A percentile compares a stretch with the other conserved stretches of the same genome.
Conservation (phyloP, 306 rosid genomes). For the Rubus parviflorus region DNA sequence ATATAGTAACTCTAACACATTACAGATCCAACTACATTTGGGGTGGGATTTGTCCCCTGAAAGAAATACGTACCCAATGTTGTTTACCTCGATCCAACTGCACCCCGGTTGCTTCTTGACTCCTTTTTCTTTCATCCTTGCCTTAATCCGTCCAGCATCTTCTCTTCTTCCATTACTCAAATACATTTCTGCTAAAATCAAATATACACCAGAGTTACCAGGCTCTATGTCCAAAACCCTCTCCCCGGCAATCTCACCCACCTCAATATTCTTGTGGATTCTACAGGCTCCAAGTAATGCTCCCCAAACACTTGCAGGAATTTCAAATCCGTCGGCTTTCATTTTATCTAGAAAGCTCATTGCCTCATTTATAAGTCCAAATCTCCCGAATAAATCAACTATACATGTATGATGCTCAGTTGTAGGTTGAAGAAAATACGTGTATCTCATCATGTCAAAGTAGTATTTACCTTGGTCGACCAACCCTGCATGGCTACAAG, state of each 20-base stretch:
- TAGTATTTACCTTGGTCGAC: slow-evolving; percentile 41
- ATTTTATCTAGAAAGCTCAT: slow-evolving; percentile 34
- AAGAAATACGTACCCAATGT: slow-evolving; percentile 43
- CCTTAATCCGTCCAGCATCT: slow-evolving; percentile 42
- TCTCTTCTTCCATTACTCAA: slow-evolving; percentile 29
- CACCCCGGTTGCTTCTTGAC: slow-evolving; percentile 65
- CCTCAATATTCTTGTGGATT: slow-evolving; percentile 46
- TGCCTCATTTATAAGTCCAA: slow-evolving; percentile 55
- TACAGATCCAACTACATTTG: slow-evolving; percentile 25
- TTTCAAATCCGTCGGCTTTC: slow-evolving; percentile 40
- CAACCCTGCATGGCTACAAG: slow-evolving; percentile 56
- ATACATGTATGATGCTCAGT: slow-evolving; percentile 52
- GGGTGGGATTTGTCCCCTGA: slow-evolving; percentile 48
- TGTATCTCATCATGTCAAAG: slow-evolving; percentile 39
- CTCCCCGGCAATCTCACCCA: slow-evolving; percentile 45
- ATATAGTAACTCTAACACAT: slow-evolving; percentile 32
- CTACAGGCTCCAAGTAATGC: slow-evolving; percentile 62
- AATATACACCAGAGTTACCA: slow-evolving; percentile 49
- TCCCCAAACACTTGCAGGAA: slow-evolving; percentile 57
- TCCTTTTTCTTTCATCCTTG: slow-evolving; percentile 48
- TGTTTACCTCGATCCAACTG: slow-evolving; percentile 51
- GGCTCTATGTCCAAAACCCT: slow-evolving; percentile 46
- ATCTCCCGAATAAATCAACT: slow-evolving; percentile 53
- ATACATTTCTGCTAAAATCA: slow-evolving; percentile 51
- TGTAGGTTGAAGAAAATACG: slow-evolving; percentile 37